phyloP scores from a whole-genome alignment of 1,139 yeast genomes.

The Yamadazyma buinensis region DNA sequence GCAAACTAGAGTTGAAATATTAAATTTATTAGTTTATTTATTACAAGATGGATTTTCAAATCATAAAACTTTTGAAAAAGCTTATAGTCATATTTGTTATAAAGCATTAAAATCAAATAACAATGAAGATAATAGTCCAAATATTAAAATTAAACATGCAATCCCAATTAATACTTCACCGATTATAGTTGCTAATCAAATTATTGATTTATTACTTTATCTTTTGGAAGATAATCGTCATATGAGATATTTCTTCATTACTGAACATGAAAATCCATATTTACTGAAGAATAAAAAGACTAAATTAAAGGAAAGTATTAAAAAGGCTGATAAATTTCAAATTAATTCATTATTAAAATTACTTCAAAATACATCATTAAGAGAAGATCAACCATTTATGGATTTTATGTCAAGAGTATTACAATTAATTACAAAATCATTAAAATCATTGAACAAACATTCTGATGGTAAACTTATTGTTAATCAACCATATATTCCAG shows the following conservation, averaged over 20 bases:
- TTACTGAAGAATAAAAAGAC: slow-evolving; percentile 40
- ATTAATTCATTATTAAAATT: slow-evolving; percentile 64
- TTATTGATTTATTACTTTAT: slow-evolving; percentile 70
- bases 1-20: slow-evolving; percentile 75
- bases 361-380: slow-evolving; percentile 59
- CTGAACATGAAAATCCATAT: slow-evolving; percentile 71
- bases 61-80: slow-evolving; percentile 58
- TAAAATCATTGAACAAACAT: slow-evolving; percentile 44
- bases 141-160: slow-evolving; percentile 17
- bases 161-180: slow-evolving; percentile 67
- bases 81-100: slow-evolving; percentile 55
- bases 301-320: slow-evolving; percentile 32
- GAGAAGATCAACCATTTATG: slow-evolving; percentile 71
- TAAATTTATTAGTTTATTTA: slow-evolving; percentile 64
- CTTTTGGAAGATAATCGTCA: slow-evolving; percentile 68
- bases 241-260: slow-evolving; percentile 70
- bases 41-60: slow-evolving; percentile 71
- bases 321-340: slow-evolving; percentile 53
- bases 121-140: background rate
- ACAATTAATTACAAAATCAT: slow-evolving; percentile 74
- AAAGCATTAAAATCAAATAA: slow-evolving; percentile 21
- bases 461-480: slow-evolving; percentile 10
- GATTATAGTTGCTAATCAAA: slow-evolving; percentile 68
- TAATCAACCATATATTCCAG: slow-evolving; percentile 61
- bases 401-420: slow-evolving; percentile 73